phyloP scores from a whole-genome alignment of 371 early-diverging fungal species.

The Syncephalastrum monosporum region DNA sequence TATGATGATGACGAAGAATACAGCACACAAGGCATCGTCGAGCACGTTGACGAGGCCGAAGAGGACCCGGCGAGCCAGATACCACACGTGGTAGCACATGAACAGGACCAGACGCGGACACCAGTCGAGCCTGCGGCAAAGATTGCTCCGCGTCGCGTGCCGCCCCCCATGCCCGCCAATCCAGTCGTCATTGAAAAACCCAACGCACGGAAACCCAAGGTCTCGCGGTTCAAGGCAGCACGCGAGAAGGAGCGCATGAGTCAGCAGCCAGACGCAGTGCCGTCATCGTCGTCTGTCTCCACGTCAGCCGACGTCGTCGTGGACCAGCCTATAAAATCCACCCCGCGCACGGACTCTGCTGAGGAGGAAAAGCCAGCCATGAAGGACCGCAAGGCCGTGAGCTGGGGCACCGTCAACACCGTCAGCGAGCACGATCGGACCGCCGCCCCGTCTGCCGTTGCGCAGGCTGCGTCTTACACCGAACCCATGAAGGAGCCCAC shows the following conservation, averaged over 20 bases:
- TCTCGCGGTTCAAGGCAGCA: conserved; percentile 10
- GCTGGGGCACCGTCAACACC: conserved; percentile 28
- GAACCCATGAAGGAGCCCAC: conserved; percentile 27
- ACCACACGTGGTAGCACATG: conserved; percentile 10
- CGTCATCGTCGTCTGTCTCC: too few species aligned
- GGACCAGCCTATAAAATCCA: too few species aligned
- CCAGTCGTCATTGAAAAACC: conserved; percentile 4
- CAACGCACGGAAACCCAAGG: conserved; percentile 2
- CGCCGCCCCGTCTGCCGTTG: conserved; percentile 27
- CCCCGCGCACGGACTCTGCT: background rate
- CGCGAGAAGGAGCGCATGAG: conserved; percentile 5
- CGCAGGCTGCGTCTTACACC: conserved; percentile 20
- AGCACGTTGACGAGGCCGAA: conserved; percentile 55
- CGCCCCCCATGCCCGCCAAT: background rate
- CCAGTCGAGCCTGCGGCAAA: background rate
- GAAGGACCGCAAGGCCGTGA: conserved; percentile 20
- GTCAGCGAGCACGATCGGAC: conserved; percentile 37
- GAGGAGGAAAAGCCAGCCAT: background rate
- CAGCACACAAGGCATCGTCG: conserved; percentile 49
- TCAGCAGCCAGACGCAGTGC: too few species aligned
- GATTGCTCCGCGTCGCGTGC: background rate
- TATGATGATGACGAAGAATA: conserved; percentile 60
- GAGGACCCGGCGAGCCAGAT: conserved; percentile 40
- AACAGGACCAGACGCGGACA: background rate
- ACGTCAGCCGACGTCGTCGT: too few species aligned